Base-by-base conservation (phyloP, 257 asterid genomes). In the Solanum clarkiae region DNA sequence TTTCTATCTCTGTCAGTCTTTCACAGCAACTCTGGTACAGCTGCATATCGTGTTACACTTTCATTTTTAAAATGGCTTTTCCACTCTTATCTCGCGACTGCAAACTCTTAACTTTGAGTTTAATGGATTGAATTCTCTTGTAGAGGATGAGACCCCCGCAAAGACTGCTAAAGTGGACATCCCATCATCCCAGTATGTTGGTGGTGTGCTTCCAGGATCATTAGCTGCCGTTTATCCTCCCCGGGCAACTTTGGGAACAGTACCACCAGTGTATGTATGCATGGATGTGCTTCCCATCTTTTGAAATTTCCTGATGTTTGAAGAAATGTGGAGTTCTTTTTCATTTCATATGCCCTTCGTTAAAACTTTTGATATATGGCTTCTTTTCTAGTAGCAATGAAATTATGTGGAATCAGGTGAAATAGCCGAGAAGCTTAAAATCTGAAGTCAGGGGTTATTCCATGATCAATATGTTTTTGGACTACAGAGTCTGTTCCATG, bases 111-210 rank as follows among this genome's bases (percentile, higher is more conserved):
- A 59, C 66, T 59, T 59, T 20, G 10, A 26, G 29, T 59, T n/a
- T 10, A 59, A 59, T n/a, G 66, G 66, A 59, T 59, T 63, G 14
- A 40, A 51, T 44, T 79, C 60, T 85, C 68, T 85, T 88, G 85
- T 90, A 94, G 98, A 96, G 54, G 97, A 93, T 53, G 98, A 94
- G n/a, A 86, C 87, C 68, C 90, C 94, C 55, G 83, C 96, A 20
- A 96, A 96, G 90, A 84, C 92, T 80, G 89, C 97, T 84, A 96
- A 93, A 91, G 90, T 93, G 82, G 98, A 92, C 77, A 82, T 84
- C 71, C 89, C 90, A 8, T 45, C 96, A 57, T 86, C 98, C 81
- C 98, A 91, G 84, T 72, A 91, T 40, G 88, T 81, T 84, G 93
- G 94, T 80, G 90, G 93, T 81, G 88, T 83, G 44, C 84, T 91